phyloP scores from a whole-genome alignment of 2,329 filamentous ascomycete genomes.

The Colletotrichum sp. region DNA sequence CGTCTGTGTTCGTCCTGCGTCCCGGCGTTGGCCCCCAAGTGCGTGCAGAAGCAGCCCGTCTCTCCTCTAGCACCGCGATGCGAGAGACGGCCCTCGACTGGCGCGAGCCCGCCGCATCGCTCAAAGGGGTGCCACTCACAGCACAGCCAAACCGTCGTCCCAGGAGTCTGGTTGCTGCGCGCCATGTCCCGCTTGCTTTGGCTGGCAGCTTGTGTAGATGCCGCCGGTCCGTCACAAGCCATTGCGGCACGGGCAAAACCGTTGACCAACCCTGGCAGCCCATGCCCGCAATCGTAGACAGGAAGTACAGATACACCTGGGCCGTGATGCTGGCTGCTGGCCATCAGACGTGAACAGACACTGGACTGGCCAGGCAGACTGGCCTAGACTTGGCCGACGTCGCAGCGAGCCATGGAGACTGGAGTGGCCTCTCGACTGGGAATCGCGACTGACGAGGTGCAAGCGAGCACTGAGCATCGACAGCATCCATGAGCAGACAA shows the following conservation, averaged over 20 bases:
- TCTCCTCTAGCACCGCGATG: background rate
- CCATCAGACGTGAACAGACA: background rate
- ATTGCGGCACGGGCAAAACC: conserved; percentile 15
- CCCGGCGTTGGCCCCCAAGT: background rate
- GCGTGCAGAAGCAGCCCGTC: background rate
- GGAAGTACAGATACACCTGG: background rate
- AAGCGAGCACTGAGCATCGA: background rate
- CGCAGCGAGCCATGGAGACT: background rate
- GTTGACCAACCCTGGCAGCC: background rate
- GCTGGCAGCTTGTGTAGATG: conserved; percentile 9
- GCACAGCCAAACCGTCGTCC: conserved; percentile 1
- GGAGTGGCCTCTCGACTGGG: background rate
- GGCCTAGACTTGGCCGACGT: background rate
- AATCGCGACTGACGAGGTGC: background rate
- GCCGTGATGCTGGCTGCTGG: background rate
- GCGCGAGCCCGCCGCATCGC: background rate
- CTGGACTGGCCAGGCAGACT: background rate
- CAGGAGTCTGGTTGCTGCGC: conserved; percentile 13
- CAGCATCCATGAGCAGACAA: background rate
- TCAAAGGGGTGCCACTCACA: background rate
- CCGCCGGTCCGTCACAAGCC: conserved; percentile 15
- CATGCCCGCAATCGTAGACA: background rate
- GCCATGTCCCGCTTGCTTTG: background rate
- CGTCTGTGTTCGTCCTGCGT: background rate
- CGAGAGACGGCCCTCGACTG: background rate